These are phyloP conservation scores for Leishmania lainsoni DNA, from an alignment of 208 protist genomes.

Conservation along the genomic window DNA sequence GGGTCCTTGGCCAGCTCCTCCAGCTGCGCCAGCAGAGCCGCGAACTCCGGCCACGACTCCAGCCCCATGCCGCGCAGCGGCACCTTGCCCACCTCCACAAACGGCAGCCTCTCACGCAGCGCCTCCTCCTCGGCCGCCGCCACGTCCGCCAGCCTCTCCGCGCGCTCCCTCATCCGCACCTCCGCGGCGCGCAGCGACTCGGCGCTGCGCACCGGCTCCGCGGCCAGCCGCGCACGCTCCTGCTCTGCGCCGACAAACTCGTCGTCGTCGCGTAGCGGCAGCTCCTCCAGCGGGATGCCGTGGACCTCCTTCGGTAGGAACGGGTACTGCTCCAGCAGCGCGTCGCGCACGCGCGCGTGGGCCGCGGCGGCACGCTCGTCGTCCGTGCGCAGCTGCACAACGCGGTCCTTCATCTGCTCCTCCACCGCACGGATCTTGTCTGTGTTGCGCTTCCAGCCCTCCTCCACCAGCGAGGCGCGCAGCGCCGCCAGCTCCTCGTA, in stretches of 20 bases:
- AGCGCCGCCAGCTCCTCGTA: slow-evolving; percentile 51
- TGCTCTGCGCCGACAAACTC: not conserved
- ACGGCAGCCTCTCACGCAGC: too few species aligned
- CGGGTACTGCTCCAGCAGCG: not conserved
- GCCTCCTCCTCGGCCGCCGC: slow-evolving; percentile 28
- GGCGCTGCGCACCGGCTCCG: not conserved
- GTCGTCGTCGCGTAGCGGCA: not conserved
- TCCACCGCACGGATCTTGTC: slow-evolving; percentile 32
- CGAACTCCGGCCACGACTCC: slow-evolving; percentile 31
- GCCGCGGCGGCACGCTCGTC: not conserved
- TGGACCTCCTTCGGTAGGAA: not conserved
- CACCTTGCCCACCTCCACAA: slow-evolving; percentile 19
- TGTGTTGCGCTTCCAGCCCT: slow-evolving; percentile 25
- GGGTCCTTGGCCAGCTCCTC: too few species aligned
- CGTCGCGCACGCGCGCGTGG: not conserved
- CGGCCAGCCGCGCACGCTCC: not conserved
- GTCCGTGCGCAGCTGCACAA: slow-evolving; percentile 40
- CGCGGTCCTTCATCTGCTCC: slow-evolving; percentile 48
- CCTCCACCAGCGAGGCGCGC: slow-evolving; percentile 33
- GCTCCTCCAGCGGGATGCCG: too few species aligned
- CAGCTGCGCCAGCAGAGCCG: too few species aligned
- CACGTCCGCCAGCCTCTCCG: not conserved
- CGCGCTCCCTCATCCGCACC: slow-evolving; percentile 27
- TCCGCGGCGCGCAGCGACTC: slow-evolving; percentile 22
- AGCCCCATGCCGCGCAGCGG: slow-evolving; percentile 28